phyloP scores from a whole-genome alignment of 345 rosid genomes.

The Eucalyptus regnans region DNA sequence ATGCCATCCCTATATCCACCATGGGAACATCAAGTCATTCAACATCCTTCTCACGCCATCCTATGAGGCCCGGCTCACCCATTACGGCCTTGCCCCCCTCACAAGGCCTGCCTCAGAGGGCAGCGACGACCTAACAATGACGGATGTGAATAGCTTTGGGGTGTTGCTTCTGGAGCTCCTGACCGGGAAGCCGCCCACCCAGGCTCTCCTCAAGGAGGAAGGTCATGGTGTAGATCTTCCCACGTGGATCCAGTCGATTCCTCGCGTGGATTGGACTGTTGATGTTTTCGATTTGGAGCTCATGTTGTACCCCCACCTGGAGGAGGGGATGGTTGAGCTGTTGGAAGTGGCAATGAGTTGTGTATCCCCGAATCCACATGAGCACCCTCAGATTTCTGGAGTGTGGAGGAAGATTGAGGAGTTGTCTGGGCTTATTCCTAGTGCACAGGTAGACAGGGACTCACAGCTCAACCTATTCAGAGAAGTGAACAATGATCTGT shows the following conservation, averaged over 20 bases:
- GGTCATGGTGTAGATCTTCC: too few species aligned
- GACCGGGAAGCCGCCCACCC: slow-evolving; percentile 47
- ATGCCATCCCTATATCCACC: slow-evolving; percentile 30
- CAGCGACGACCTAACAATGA: slow-evolving; percentile 38
- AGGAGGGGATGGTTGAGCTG: slow-evolving; percentile 83
- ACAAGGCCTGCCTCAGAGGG: slow-evolving; percentile 61
- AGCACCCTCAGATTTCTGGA: slow-evolving; percentile 74
- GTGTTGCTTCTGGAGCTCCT: slow-evolving; percentile 76
- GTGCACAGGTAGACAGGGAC: too few species aligned
- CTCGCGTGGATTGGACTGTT: too few species aligned
- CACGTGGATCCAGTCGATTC: too few species aligned
- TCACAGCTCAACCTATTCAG: background rate
- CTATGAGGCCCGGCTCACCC: slow-evolving; percentile 42
- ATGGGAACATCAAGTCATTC: slow-evolving; percentile 82
- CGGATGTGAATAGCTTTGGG: slow-evolving; percentile 69
- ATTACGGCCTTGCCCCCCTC: slow-evolving; percentile 59
- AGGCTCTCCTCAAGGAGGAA: too few species aligned
- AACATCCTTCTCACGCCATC: slow-evolving; percentile 63
- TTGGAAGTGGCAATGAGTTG: slow-evolving; percentile 77
- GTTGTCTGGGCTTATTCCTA: too few species aligned
- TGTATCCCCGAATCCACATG: slow-evolving; percentile 52
- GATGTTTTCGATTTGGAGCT: too few species aligned
- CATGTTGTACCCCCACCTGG: fast-evolving
- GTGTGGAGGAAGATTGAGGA: slow-evolving; percentile 28
- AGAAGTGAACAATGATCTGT: background rate